Conservation (phyloP, 441 rosid species). For the Pelargonium myrrhifolium region DNA sequence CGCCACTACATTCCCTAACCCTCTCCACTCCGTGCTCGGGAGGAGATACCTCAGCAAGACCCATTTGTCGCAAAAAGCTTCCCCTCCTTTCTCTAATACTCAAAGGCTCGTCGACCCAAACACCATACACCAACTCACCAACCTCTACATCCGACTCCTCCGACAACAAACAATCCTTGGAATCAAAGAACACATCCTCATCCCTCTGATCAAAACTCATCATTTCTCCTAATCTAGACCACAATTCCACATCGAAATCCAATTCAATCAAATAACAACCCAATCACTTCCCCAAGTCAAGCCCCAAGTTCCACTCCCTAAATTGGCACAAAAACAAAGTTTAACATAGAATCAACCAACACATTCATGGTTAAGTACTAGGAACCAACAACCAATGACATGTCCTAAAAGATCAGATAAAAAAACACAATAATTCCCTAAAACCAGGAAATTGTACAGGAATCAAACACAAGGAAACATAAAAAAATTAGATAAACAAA, state of each 20-base stretch:
- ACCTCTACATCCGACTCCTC: conserved; percentile 25
- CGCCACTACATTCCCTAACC: conserved; percentile 35
- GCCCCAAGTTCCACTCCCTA: conserved; percentile 28
- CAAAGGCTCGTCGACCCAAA: conserved; percentile 56
- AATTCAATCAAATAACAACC: conserved; percentile 13
- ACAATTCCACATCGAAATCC: conserved; percentile 31
- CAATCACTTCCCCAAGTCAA: conserved; percentile 28
- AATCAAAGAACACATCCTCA: conserved; percentile 57
- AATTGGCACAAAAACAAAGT: neutral
- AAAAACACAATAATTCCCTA: neutral
- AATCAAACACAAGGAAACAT: neutral
- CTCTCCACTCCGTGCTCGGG: conserved; percentile 31
- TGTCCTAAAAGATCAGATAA: neutral
- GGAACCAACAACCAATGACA: neutral
- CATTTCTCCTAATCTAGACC: conserved; percentile 42
- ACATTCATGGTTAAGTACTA: neutral
- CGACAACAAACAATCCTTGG: conserved; percentile 38
- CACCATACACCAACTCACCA: conserved; percentile 27
- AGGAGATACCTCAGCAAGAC: conserved; percentile 28
- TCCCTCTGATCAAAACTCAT: conserved; percentile 35
- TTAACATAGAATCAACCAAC: neutral
- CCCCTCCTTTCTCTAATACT: conserved; percentile 65
- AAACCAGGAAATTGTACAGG: neutral
- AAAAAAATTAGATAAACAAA: neutral
- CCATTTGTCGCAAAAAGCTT: conserved; percentile 46